Evolutionary conservation across 441 rosid species (phyloP).

Genomic region (Brassica hybrid): DNA sequence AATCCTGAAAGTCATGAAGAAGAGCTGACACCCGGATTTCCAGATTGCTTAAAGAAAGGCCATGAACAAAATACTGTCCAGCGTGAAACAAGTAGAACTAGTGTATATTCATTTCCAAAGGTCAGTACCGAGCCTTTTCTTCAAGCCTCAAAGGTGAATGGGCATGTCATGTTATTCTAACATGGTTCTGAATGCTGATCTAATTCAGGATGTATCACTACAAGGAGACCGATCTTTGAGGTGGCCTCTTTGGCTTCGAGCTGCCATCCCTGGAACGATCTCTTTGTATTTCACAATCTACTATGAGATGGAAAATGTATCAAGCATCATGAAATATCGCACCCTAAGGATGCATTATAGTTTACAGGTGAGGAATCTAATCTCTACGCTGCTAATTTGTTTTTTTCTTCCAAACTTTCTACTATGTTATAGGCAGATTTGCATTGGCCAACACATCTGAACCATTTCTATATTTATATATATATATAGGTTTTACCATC

Average conservation of each 20-base stretch:
- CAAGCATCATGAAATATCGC: slow-evolving; percentile 87
- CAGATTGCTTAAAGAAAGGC: slow-evolving; percentile 75
- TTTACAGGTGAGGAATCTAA: slow-evolving; percentile 58
- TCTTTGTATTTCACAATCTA: slow-evolving; percentile 70
- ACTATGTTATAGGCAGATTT: slow-evolving; percentile 13
- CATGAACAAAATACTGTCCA: slow-evolving; percentile 44
- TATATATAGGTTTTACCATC: slow-evolving; percentile 81
- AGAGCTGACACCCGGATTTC: slow-evolving; percentile 58
- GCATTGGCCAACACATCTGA: slow-evolving; percentile 26
- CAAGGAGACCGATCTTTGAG: slow-evolving; percentile 62
- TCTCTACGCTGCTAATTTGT: neutral
- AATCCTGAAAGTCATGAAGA: slow-evolving; percentile 58
- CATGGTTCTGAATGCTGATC: slow-evolving; percentile 39
- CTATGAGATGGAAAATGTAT: slow-evolving; percentile 84
- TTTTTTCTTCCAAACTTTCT: neutral
- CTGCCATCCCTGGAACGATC: slow-evolving; percentile 86
- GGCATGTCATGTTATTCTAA: slow-evolving; percentile 25
- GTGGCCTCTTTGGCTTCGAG: slow-evolving; percentile 98
- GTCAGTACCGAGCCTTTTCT: slow-evolving; percentile 51
- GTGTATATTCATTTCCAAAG: slow-evolving; percentile 82
- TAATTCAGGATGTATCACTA: slow-evolving; percentile 67
- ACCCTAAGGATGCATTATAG: slow-evolving; percentile 80
- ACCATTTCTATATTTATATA: slow-evolving; percentile 28
- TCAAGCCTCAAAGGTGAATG: slow-evolving; percentile 35
- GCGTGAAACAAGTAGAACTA: slow-evolving; percentile 45